Conservation (phyloP, 2,329 filamentous ascomycete species). For the Aschersonia sp. region DNA sequence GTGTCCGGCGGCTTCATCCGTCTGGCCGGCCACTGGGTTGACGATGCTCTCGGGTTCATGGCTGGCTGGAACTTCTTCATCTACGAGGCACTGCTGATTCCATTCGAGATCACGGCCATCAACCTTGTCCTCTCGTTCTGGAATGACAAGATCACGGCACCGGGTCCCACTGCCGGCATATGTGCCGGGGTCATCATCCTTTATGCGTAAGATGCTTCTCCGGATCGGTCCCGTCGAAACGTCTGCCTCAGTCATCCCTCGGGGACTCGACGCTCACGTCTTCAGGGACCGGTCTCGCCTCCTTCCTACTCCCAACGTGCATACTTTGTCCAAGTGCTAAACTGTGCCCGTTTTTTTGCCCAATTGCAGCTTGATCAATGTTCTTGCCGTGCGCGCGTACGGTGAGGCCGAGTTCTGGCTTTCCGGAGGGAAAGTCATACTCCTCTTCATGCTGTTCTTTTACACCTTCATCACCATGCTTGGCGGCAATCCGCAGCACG, state of each 20-base stretch:
- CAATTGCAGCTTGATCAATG: conserved; percentile 35
- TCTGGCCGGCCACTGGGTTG: conserved; percentile 49
- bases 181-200: conserved; percentile 39
- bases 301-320: too few species aligned
- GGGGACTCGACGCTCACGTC: too few species aligned
- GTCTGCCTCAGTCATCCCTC: too few species aligned
- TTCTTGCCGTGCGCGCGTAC: conserved; percentile 51
- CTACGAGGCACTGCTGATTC: conserved; percentile 27
- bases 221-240: not conserved
- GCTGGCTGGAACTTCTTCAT: conserved; percentile 29
- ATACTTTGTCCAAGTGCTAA: conserved; percentile 13
- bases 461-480: conserved; percentile 74
- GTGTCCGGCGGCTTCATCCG: conserved; percentile 50
- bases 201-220: conserved; percentile 33
- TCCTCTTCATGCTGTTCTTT: conserved; percentile 51
- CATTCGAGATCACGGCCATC: conserved; percentile 27
- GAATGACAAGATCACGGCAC: conserved; percentile 33
- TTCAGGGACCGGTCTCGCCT: too few species aligned
- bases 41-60: conserved; percentile 48
- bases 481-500: conserved; percentile 57
- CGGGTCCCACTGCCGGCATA: conserved; percentile 51
- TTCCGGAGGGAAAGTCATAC: conserved; percentile 46
- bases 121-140: conserved; percentile 27
- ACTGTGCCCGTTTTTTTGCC: conserved; percentile 7
- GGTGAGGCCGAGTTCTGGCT: conserved; percentile 62